A percentile compares a stretch with the other conserved stretches of the same genome.
Conservation (phyloP, 2,329 filamentous ascomycete species). For the Akanthomyces lecanii region DNA sequence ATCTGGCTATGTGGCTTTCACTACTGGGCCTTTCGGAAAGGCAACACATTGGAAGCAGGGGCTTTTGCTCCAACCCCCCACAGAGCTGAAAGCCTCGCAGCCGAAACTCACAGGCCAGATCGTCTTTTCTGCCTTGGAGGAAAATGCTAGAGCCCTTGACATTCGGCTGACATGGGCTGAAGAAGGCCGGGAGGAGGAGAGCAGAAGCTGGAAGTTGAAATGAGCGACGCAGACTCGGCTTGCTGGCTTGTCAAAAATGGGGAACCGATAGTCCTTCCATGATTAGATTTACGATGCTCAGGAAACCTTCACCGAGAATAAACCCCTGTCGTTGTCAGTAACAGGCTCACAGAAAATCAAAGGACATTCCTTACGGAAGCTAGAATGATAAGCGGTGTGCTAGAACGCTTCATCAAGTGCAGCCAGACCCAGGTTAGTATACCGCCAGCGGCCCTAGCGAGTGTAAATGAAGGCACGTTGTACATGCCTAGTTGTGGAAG, state of each 20-base stretch:
- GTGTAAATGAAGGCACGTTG: slow-evolving; percentile 92
- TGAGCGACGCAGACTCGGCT: slow-evolving; percentile 24
- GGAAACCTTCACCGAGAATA: slow-evolving; percentile 85
- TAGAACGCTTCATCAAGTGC: slow-evolving; percentile 46
- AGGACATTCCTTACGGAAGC: slow-evolving; percentile 53
- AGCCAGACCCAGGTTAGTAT: slow-evolving; percentile 72
- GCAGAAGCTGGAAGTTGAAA: slow-evolving; percentile 49
- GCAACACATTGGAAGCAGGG: slow-evolving; percentile 91
- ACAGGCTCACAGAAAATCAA: background rate
- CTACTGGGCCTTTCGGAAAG: slow-evolving; percentile 72
- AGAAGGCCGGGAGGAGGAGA: slow-evolving; percentile 37
- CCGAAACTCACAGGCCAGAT: slow-evolving; percentile 62
- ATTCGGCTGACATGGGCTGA: slow-evolving; percentile 61
- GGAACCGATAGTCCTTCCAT: slow-evolving; percentile 74
- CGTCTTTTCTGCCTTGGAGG: slow-evolving; percentile 63
- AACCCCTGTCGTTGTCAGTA: slow-evolving; percentile 54
- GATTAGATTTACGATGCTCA: slow-evolving; percentile 85
- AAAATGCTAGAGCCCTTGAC: slow-evolving; percentile 64
- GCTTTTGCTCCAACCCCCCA: slow-evolving; percentile 64
- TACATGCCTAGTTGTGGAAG: slow-evolving; percentile 68
- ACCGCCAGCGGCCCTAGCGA: slow-evolving; percentile 82
- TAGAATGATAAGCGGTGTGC: slow-evolving; percentile 82
- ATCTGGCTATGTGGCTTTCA: slow-evolving; percentile 71
- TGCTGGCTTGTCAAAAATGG: background rate
- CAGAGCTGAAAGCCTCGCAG: slow-evolving; percentile 45